Evolutionary conservation across 805 yeast genomes (phyloP).

Genomic region (Kodamaea jinghongensis): DNA sequence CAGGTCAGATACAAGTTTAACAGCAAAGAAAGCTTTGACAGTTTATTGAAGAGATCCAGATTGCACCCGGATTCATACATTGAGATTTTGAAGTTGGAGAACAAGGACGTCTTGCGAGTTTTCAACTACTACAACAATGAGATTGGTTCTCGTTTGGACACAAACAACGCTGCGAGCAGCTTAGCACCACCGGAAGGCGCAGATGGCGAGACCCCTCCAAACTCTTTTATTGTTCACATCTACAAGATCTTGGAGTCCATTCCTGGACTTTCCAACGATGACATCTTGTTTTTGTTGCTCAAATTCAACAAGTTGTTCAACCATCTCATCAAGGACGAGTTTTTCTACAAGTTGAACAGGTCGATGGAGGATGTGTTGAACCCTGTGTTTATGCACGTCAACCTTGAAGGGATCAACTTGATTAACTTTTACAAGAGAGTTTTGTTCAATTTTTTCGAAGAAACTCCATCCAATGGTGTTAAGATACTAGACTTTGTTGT

Average conservation of each 20-base stretch:
- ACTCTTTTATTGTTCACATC: slow-evolving; percentile 22
- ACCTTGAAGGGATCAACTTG: slow-evolving; percentile 36
- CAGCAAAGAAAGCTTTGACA: slow-evolving; percentile 26
- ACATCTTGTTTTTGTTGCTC: slow-evolving; percentile 32
- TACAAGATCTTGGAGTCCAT: slow-evolving; percentile 17
- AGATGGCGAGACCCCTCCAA: slow-evolving; percentile 15
- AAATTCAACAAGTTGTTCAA: slow-evolving; percentile 28
- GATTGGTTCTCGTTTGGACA: slow-evolving; percentile 15
- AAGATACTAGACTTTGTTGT: slow-evolving; percentile 34
- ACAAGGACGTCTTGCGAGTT: slow-evolving; percentile 26
- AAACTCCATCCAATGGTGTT: slow-evolving; percentile 6
- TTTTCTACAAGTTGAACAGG: slow-evolving; percentile 34
- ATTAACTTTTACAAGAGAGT: slow-evolving; percentile 18
- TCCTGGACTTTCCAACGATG: slow-evolving; percentile 23
- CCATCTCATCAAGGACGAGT: slow-evolving; percentile 29
- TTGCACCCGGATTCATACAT: slow-evolving; percentile 13
- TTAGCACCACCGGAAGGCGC: slow-evolving; percentile 1
- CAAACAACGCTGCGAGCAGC: slow-evolving; percentile 9
- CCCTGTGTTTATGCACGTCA: slow-evolving; percentile 30
- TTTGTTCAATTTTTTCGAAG: slow-evolving; percentile 20
- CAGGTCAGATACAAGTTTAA: slow-evolving; percentile 30
- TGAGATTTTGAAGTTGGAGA: slow-evolving; percentile 17
- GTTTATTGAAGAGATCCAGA: slow-evolving; percentile 24
- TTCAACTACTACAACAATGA: slow-evolving; percentile 32
- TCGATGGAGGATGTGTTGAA: slow-evolving; percentile 33